Evolutionary conservation across 2,329 filamentous ascomycete genomes (phyloP).

Genomic region (Beauveria varroae): DNA sequence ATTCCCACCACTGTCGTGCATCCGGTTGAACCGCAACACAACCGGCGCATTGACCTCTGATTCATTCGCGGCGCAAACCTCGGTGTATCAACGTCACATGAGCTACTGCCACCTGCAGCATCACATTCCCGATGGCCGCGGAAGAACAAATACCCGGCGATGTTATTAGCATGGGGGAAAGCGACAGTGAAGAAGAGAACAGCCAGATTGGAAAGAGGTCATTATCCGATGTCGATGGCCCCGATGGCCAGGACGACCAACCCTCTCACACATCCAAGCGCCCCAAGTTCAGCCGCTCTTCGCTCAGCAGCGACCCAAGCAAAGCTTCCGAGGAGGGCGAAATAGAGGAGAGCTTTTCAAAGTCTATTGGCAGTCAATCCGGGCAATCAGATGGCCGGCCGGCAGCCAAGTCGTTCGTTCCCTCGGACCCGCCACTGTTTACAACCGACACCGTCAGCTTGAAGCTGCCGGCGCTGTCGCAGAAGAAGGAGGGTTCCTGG

Average conservation of each 20-base stretch:
- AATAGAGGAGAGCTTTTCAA: constrained; percentile 20
- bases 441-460: not conserved
- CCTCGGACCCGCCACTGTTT: constrained; percentile 20
- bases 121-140: constrained; percentile 14
- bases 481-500: constrained; percentile 10
- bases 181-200: constrained; percentile 18
- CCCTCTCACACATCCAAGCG: constrained; percentile 6
- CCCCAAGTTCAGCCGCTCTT: not conserved
- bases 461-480: constrained; percentile 9
- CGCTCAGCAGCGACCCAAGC: constrained; percentile 16
- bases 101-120: not conserved
- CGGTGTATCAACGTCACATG: not conserved
- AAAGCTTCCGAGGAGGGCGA: constrained; percentile 27
- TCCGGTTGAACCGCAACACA: not conserved
- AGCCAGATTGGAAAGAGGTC: constrained; percentile 21
- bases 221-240: constrained; percentile 18
- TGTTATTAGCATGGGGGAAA: constrained; percentile 17
- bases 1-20: not conserved
- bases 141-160: constrained; percentile 14
- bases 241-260: constrained; percentile 12
- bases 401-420: constrained; percentile 15
- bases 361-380: constrained; percentile 1
- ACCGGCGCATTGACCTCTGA: not conserved
- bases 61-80: not conserved
- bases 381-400: constrained; percentile 1